These are phyloP conservation scores for Calocybe cyanea DNA, from an alignment of 768 basidiomycete species.

Conservation along the genomic window DNA sequence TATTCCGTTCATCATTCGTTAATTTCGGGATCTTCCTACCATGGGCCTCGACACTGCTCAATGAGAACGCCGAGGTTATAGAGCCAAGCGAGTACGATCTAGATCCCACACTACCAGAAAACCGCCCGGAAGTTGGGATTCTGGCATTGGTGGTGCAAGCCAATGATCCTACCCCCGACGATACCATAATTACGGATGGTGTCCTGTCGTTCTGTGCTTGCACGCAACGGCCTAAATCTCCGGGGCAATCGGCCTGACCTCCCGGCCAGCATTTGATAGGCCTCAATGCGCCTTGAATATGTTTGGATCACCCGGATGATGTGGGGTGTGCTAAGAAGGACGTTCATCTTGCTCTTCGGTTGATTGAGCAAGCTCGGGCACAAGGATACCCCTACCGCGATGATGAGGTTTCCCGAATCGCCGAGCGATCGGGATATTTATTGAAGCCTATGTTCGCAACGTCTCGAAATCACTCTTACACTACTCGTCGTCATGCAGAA, in stretches of 20 bases:
- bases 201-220: constrained; percentile 5
- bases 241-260: constrained; percentile 18
- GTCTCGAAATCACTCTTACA: constrained; percentile 25
- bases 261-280: constrained; percentile 5
- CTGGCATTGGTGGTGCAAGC: constrained; percentile 3
- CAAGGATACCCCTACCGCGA: constrained; percentile 23
- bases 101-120: no score
- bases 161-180: constrained; percentile 4
- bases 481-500: constrained; percentile 31
- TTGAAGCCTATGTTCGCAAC: constrained; percentile 25
- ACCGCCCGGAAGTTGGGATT: constrained; percentile 2
- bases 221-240: constrained; percentile 19
- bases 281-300: constrained; percentile 16
- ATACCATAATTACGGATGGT: constrained; percentile 1
- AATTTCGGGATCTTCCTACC: constrained; percentile 6
- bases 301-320: constrained; percentile 27
- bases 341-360: constrained; percentile 12
- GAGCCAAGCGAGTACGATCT: background rate
- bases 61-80: constrained; percentile 2
- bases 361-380: constrained; percentile 20
- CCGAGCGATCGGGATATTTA: constrained; percentile 21
- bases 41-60: constrained; percentile 3
- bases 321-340: constrained; percentile 29
- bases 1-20: constrained; percentile 3
- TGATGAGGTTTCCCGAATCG: constrained; percentile 18